Evolutionary conservation across 257 asterid genomes (phyloP), one percentile per base, ranked within the genome.

Genomic region (Solanum pimpinellifolium): DNA sequence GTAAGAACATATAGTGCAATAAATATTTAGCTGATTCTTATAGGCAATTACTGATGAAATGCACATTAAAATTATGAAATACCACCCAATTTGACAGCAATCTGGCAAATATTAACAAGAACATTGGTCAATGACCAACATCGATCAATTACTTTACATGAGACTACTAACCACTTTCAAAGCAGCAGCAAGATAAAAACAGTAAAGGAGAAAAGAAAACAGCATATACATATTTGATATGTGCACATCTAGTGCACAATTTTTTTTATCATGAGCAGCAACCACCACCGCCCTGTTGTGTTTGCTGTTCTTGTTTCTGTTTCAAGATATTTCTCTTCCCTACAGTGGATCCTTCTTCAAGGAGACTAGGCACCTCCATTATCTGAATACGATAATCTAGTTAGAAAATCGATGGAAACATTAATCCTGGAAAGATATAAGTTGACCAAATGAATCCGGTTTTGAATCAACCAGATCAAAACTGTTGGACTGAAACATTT

Each of bases 311-410:
- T 91, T 92, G 98, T 88, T 93, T 92, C 91, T 94, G 98, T 90
- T 93, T 94, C 65, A 96, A 89, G 89, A 94, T 95, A 90, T 92
- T 95, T 87, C 98, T 92, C 95, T 94, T 96, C 85, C 93, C 95
- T 4, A 84, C 86, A 7, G 91, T 75, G 47, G 97, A 94, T 86
- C 98, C 98, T 91, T 95, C 98, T 92, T 94, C 98, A 70, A 94
- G 88, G 72, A 94, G 94, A 84, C 97, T 92, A 16, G 99, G 99
- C 90, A 94, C 95, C 93, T 95, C 98, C 99, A 96, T 94, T 81
- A 96, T 94, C 99, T 96, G 98, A 77, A 66, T 42, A 42, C 6
- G 8, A 4, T 31, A 31, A 44, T 49, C 29, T 18, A 29, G 69
- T 81, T 81, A 47, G 85, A 81, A 49, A 46, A 29, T 49, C 29